These are phyloP conservation scores for Gossypium gossypioides DNA, from an alignment of 441 rosid species.

Conservation along the genomic window DNA sequence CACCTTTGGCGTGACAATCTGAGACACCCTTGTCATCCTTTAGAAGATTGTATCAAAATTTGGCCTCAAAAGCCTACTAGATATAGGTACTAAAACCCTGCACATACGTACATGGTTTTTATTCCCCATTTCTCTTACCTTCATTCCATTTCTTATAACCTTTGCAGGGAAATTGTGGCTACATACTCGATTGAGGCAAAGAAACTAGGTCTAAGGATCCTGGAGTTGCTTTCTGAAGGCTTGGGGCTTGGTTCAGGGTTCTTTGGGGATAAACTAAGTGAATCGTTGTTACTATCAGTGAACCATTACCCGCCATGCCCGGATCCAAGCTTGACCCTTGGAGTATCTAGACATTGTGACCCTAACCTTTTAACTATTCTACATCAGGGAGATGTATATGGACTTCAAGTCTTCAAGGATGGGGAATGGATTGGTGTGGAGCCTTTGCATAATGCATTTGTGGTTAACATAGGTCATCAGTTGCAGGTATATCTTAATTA, in stretches of 20 bases:
- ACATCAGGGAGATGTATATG: slow-evolving; percentile 20
- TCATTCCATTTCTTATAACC: neutral
- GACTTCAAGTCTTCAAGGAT: slow-evolving; percentile 32
- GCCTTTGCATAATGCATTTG: too few species aligned
- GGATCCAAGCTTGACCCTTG: slow-evolving; percentile 25
- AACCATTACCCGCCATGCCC: slow-evolving; percentile 31
- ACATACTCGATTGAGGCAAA: slow-evolving; percentile 22
- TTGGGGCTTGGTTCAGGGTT: slow-evolving; percentile 22
- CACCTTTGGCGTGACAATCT: neutral
- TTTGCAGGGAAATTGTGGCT: slow-evolving; percentile 24
- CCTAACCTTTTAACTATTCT: slow-evolving; percentile 21
- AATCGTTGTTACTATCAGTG: neutral
- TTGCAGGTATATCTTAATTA: too few species aligned
- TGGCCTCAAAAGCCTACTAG: neutral
- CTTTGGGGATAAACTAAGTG: slow-evolving; percentile 10
- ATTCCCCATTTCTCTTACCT: neutral
- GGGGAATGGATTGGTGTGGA: slow-evolving; percentile 28
- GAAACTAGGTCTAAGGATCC: slow-evolving; percentile 21
- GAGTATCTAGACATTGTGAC: slow-evolving; percentile 21
- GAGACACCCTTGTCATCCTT: neutral
- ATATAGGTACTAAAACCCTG: neutral
- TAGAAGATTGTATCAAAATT: neutral
- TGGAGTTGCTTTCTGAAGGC: slow-evolving; percentile 26
- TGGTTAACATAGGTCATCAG: too few species aligned
- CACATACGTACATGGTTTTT: neutral